Percentiles rank a stretch among this genome's conserved stretches.
Conservation (phyloP, 2,329 filamentous ascomycete genomes). For the Aspergillus transmontanensis region DNA sequence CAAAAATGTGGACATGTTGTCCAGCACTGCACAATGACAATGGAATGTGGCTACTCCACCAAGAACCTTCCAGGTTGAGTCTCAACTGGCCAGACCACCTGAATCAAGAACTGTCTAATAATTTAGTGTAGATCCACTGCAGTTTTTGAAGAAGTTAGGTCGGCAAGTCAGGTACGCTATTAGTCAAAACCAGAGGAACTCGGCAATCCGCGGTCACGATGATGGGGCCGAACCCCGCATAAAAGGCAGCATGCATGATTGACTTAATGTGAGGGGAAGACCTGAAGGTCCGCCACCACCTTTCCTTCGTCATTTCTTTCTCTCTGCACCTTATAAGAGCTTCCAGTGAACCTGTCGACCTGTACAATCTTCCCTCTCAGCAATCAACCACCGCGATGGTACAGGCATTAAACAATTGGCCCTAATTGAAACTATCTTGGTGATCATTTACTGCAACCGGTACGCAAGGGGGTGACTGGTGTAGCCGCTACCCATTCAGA, state of each 20-base stretch:
- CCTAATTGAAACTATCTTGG: background rate
- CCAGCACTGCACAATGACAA: background rate
- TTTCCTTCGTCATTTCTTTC: background rate
- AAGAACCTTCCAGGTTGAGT: background rate
- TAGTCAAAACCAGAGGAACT: background rate
- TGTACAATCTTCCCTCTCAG: background rate
- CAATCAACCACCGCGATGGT: background rate
- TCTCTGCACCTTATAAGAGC: background rate
- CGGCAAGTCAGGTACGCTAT: background rate
- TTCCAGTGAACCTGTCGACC: background rate
- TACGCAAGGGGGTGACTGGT: background rate
- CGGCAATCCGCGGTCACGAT: background rate
- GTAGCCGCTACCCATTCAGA: background rate
- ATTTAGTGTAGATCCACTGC: background rate
- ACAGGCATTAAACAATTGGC: background rate
- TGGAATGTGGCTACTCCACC: background rate
- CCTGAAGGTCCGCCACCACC: background rate
- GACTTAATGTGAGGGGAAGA: background rate
- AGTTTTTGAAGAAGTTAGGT: background rate
- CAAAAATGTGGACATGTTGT: too few species aligned
- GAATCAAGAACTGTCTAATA: background rate
- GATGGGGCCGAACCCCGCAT: conserved; percentile 1
- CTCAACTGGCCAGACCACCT: background rate
- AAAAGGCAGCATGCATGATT: background rate
- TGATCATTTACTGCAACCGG: background rate